Evolutionary conservation across 768 basidiomycete species (phyloP).

Genomic region (Obba rivulosa): DNA sequence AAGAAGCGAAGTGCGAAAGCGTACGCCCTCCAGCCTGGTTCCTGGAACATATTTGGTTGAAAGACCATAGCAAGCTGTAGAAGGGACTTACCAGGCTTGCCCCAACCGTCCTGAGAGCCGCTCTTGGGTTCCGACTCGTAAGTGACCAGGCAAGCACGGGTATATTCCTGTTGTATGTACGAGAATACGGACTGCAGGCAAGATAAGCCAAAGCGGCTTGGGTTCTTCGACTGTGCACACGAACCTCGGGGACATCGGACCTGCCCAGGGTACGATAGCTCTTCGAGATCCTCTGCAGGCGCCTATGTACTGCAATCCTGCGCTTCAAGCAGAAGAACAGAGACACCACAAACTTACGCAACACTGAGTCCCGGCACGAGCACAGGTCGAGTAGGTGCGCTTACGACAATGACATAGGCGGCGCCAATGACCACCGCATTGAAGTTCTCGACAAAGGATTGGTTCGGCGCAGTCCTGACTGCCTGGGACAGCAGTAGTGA

Average conservation of each 20-base stretch:
- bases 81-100: conserved; percentile 48
- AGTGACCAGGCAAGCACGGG: conserved; percentile 66
- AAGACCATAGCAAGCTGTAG: background rate
- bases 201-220: background rate
- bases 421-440: conserved; percentile 64
- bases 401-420: conserved; percentile 66
- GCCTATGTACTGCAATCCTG: conserved; percentile 57
- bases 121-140: conserved; percentile 68
- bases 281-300: conserved; percentile 65
- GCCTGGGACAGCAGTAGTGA: conserved; percentile 66
- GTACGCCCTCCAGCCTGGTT: conserved; percentile 52
- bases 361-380: background rate
- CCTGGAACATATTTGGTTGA: conserved; percentile 32
- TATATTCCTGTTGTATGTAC: conserved; percentile 69
- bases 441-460: conserved; percentile 56
- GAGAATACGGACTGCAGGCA: conserved; percentile 50
- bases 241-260: conserved; percentile 58
- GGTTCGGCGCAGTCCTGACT: conserved; percentile 53
- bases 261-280: conserved; percentile 45
- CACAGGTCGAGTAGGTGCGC: conserved; percentile 15
- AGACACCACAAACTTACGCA: conserved; percentile 44
- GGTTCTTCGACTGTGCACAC: conserved; percentile 7
- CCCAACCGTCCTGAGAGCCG: conserved; percentile 70
- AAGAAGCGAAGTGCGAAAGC: conserved; percentile 64
- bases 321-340: conserved; percentile 63